These are phyloP conservation scores for Suillus hirtellus DNA, from an alignment of 768 basidiomycete genomes.

Conservation along the genomic window DNA sequence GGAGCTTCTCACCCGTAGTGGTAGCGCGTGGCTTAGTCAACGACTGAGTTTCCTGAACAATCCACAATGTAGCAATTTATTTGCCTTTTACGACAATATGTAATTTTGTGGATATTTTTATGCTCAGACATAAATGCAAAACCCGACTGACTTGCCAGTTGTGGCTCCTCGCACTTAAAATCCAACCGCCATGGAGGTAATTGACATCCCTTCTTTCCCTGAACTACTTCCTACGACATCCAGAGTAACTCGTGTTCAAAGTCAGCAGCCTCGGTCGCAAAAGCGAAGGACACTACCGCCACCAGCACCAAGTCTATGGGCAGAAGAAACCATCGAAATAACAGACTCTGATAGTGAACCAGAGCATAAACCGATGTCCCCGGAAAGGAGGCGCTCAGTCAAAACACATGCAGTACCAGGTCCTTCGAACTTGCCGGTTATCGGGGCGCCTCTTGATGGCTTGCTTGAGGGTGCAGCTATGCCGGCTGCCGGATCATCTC, in stretches of 20 bases:
- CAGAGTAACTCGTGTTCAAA: slow-evolving; percentile 23
- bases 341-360: slow-evolving; percentile 50
- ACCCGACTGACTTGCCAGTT: background rate
- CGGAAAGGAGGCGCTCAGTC: slow-evolving; percentile 6
- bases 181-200: slow-evolving; percentile 21
- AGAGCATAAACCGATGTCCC: slow-evolving; percentile 5
- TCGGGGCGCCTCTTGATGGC: slow-evolving; percentile 17
- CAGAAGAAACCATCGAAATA: slow-evolving; percentile 47
- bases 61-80: background rate
- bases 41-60: too few relatives aligned
- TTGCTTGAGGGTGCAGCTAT: slow-evolving; percentile 17
- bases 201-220: slow-evolving; percentile 30
- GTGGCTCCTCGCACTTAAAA: background rate
- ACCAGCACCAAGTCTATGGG: slow-evolving; percentile 9
- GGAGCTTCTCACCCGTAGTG: too few relatives aligned
- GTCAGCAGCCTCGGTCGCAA: slow-evolving; percentile 19
- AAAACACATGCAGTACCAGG: slow-evolving; percentile 9
- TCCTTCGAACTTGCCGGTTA: slow-evolving; percentile 9
- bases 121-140: slow-evolving; percentile 1
- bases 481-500: slow-evolving; percentile 16
- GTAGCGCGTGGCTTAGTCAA: too few relatives aligned
- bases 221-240: slow-evolving; percentile 17
- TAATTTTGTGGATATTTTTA: background rate
- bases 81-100: background rate
- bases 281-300: slow-evolving; percentile 15